Conservation (phyloP, 2,329 filamentous ascomycete genomes). For the Catunica adiposa region DNA sequence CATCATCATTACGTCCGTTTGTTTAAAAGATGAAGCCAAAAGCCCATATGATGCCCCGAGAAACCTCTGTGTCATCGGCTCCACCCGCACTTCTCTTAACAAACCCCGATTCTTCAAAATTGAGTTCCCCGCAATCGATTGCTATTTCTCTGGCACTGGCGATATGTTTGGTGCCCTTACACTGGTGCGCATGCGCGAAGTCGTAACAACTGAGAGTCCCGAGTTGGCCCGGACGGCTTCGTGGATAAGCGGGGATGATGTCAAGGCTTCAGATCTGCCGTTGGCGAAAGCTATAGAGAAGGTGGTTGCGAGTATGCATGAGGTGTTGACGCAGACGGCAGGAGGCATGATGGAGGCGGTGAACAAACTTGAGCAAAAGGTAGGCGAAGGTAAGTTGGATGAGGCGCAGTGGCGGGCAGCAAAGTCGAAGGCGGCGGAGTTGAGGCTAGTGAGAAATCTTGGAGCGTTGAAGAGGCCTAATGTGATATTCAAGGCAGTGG, state of each 20-base stretch:
- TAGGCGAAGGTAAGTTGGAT: conserved; percentile 31
- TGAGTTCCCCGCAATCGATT: conserved; percentile 70
- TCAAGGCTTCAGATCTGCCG: conserved; percentile 54
- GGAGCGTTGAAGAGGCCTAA: conserved; percentile 49
- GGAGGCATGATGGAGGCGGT: conserved; percentile 38
- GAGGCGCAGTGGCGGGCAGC: conserved; percentile 38
- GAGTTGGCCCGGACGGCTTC: conserved; percentile 36
- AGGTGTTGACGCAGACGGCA: conserved; percentile 55
- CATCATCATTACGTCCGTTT: conserved; percentile 81
- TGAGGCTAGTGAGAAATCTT: conserved; percentile 64
- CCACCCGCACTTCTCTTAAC: conserved; percentile 46
- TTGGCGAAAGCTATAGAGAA: conserved; percentile 71
- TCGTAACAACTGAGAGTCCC: conserved; percentile 31
- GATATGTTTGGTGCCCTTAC: conserved; percentile 97
- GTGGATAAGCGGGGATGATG: conserved; percentile 65
- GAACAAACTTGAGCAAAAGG: conserved; percentile 28
- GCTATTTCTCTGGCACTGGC: conserved; percentile 90
- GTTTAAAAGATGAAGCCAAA: conserved; percentile 30
- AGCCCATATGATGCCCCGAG: conserved; percentile 23
- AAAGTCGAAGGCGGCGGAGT: conserved; percentile 71
- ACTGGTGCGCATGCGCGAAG: conserved; percentile 74
- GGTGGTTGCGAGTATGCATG: conserved; percentile 85
- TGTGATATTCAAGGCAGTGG: conserved; percentile 42
- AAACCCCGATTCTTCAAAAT: conserved; percentile 74
- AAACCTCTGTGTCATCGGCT: conserved; percentile 59